These are phyloP conservation scores for Rubus idaeus DNA, from an alignment of 306 rosid species.

Conservation along the genomic window DNA sequence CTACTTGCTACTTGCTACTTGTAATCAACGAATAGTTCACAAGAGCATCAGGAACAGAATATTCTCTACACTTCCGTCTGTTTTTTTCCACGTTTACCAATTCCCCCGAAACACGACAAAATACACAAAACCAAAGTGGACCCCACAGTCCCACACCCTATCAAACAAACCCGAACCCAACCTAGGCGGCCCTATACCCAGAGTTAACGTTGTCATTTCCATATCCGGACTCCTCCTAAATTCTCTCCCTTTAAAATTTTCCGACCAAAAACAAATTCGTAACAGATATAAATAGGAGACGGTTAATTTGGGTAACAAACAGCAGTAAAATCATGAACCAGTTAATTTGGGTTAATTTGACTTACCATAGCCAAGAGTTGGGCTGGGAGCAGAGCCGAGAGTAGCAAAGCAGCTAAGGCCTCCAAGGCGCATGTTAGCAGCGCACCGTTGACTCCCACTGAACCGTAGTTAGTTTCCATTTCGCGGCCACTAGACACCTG, in stretches of 20 bases:
- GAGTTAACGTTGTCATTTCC: background rate
- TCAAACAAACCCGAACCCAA: background rate
- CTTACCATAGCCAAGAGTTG: conserved; percentile 61
- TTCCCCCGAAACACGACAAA: background rate
- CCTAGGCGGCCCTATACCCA: background rate
- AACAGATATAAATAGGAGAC: background rate
- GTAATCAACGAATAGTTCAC: background rate
- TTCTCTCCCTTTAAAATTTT: background rate
- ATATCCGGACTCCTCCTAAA: background rate
- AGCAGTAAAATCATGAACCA: background rate
- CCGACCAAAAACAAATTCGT: background rate
- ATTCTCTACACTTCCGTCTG: background rate
- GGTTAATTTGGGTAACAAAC: background rate
- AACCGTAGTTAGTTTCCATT: conserved; percentile 59
- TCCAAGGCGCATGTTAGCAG: conserved; percentile 58
- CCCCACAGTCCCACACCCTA: background rate
- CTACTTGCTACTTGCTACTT: background rate
- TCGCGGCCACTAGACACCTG: conserved; percentile 30
- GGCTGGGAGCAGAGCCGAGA: conserved; percentile 61
- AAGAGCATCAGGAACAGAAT: conserved; percentile 4
- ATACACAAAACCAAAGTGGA: background rate
- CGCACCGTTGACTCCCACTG: conserved; percentile 21
- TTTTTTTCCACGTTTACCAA: background rate
- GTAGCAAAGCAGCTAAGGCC: conserved; percentile 50
- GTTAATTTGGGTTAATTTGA: background rate